Base-by-base conservation (phyloP, 2,329 filamentous ascomycete species). In the Lachnellula subtilissima region DNA sequence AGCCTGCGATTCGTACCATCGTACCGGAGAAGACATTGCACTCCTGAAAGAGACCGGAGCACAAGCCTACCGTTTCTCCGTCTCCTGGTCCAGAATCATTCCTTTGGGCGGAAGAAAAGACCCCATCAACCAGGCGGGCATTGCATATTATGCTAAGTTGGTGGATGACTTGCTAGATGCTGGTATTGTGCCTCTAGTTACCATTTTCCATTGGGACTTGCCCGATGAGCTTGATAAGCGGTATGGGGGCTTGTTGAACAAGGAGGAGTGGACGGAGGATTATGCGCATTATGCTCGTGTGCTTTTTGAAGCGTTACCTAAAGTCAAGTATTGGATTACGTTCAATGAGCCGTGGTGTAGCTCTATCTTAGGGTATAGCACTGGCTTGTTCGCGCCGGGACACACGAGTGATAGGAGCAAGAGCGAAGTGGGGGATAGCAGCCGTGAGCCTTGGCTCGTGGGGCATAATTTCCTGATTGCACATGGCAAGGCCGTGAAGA, bases 281-380 rank as follows among this genome's bases (percentile, higher is more conserved):
- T 96, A 85, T 69, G 86, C 87, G 64, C 76, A 87, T 73, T 96
- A 92, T 69, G 87, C 90, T 9, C 84, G 86, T 59, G 77, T 90
- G 48, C 78, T 90, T 66, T 95, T 91, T 75, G 79, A 86, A 69
- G 82, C 85, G 1, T 78, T 95, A 49, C 81, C 85, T 53, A 87
- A 86, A 72, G 89, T 91, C 67, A 90, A 91, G 76, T 80, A 89
- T 74, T 96, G 91, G 91, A 89, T 92, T 71, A 94, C 89, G 25
- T 91, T 93, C 75, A 94, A 94, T 71, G 90, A 96, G 76, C 91
- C 91, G 3, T 94, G 88, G 85, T 95, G 89, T 74, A 89, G 84
- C 61, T 84, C 87, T 52, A 86, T 94, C 59, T 79, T 94, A 43
- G 90, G 90, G 37, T 94, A 93, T 74, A 88, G 81, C 68, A 83